Conservation (phyloP, 1,139 yeast genomes). For the Zhuliangozyma parablackwelliae region DNA sequence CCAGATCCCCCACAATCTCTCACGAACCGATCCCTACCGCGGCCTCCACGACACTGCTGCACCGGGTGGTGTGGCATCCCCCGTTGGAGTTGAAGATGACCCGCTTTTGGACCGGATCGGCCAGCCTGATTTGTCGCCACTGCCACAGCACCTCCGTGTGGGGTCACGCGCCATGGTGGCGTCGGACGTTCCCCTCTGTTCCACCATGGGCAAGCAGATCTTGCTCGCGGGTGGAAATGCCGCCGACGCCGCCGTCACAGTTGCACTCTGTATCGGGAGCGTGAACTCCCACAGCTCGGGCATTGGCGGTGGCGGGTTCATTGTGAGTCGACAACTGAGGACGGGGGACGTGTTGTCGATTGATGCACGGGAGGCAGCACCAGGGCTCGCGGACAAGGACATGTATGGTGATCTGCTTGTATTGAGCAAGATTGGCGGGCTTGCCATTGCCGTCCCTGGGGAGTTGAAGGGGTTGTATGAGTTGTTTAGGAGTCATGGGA, state of each 20-base stretch:
- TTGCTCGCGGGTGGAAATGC: constrained; percentile 60
- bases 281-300: constrained; percentile 83
- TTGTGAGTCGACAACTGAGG: constrained; percentile 43
- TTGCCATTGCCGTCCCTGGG: constrained; percentile 86
- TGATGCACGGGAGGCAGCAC: constrained; percentile 90
- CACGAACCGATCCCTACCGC: constrained; percentile 8
- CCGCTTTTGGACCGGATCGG: constrained; percentile 19
- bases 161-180: constrained; percentile 64
- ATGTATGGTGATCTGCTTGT: constrained; percentile 48
- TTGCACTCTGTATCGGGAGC: constrained; percentile 83
- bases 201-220: constrained; percentile 61
- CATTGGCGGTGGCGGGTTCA: constrained; percentile 88
- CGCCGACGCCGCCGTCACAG: constrained; percentile 90
- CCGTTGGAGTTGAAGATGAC: constrained; percentile 3
- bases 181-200: constrained; percentile 69
- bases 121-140: constrained; percentile 33
- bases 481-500: constrained; percentile 57
- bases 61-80: too few species aligned
- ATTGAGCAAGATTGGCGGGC: constrained; percentile 69
- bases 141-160: constrained; percentile 20
- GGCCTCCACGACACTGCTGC: too few species aligned
- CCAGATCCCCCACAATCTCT: constrained; percentile 3
- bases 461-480: constrained; percentile 77
- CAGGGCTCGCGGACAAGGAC: constrained; percentile 51
- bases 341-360: constrained; percentile 49